Evolutionary conservation across 192 early-diverging fungal species (phyloP), one percentile per base, ranked within the genome.

Genomic region (Coemansia sp.): DNA sequence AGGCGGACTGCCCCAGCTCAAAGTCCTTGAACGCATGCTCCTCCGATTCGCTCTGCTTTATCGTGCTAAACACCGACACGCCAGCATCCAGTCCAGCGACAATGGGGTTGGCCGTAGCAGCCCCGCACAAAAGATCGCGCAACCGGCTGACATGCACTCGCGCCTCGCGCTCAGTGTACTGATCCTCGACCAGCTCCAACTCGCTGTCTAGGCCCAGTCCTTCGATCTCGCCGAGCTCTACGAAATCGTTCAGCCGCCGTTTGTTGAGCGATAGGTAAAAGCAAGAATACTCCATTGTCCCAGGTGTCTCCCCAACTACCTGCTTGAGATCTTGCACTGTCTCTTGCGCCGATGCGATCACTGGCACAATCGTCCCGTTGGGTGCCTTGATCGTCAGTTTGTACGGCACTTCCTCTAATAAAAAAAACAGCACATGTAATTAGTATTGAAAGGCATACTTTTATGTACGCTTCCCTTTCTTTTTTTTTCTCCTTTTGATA

Each of bases 101-200:
- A 4, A 40, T 55, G 4, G 82, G 53, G 50, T 71, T 69, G 38
- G 74, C 77, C 2, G 73, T 70, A 7, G 64, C 44, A 49, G 92
- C 92, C n/a, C 89, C 89, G 44, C 84, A 87, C 24, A 99, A 76
- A 32, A 96, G 74, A 76, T 98, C 96, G 47, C 94, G 88, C 34
- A 97, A 83, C 45, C 95, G 90, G 62, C 83, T 89, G 70, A 99
- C 83, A 69, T 99, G 97, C 38, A 95, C 77, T 35, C 94, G 90
- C 8, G 93, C 90, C 68, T 98, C 97, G 58, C 93, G 90, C 70
- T 98, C 96, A 52, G 89, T 97, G 80, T 96, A 97, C 78, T 69
- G 86, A 86, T 89, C 90, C 79, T 93, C 87, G 15, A 89, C 70
- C 20, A 94, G 73, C 58, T 86, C 81, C 40, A 93, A 71, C 45